These are phyloP conservation scores for Penicillium sp. DNA, from an alignment of 2,329 filamentous ascomycete species.

Conservation along the genomic window DNA sequence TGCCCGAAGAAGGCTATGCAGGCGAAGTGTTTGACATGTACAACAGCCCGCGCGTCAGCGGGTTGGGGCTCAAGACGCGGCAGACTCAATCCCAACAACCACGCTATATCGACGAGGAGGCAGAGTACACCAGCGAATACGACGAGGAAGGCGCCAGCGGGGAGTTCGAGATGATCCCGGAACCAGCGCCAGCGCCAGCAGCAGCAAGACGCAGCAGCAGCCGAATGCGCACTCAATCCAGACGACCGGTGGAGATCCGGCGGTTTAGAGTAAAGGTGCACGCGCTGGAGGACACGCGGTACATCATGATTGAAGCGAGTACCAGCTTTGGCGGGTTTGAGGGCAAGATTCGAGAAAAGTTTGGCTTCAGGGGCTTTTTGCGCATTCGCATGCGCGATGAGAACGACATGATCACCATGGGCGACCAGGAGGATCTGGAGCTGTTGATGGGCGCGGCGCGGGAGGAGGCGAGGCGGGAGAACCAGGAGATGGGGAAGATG, in stretches of 20 bases:
- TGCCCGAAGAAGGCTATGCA: conserved; percentile 31
- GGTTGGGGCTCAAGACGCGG: conserved; percentile 31
- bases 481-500: conserved; percentile 83
- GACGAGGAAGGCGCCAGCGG: conserved; percentile 70
- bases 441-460: conserved; percentile 73
- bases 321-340: conserved; percentile 75
- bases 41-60: conserved; percentile 44
- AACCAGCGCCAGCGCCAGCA: conserved; percentile 10
- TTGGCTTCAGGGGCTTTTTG: conserved; percentile 60
- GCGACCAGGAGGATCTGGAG: conserved; percentile 92
- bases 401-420: conserved; percentile 94
- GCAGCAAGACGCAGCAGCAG: neutral
- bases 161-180: conserved; percentile 73
- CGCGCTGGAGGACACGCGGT: conserved; percentile 77
- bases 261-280: conserved; percentile 92
- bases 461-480: conserved; percentile 65
- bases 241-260: conserved; percentile 57
- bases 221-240: conserved; percentile 27
- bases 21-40: conserved; percentile 64
- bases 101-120: conserved; percentile 74
- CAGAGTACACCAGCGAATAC: conserved; percentile 50
- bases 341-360: conserved; percentile 79
- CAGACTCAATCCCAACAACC: conserved; percentile 25
- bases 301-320: conserved; percentile 75
- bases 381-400: conserved; percentile 89